Conservation (phyloP, 495 filamentous ascomycete species). For the Xylaria sp. region DNA sequence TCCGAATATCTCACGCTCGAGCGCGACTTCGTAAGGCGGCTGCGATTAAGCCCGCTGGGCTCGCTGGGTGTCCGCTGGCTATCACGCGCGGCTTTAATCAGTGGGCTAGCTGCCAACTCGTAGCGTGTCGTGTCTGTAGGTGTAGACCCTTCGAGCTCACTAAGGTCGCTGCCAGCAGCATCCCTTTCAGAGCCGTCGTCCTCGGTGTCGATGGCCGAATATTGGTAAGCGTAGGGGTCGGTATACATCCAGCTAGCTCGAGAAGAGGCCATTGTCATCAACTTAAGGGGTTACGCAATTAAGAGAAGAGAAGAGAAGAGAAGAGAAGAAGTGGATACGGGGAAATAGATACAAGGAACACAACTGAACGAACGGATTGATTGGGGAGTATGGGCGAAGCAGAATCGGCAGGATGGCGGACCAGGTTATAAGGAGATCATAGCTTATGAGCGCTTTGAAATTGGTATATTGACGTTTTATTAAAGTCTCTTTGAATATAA, state of each 20-base stretch:
- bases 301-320: too few species aligned
- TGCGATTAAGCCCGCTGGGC: background rate
- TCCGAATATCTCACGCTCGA: background rate
- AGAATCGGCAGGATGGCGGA: background rate
- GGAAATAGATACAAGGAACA: background rate
- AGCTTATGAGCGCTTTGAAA: background rate
- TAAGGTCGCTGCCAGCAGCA: slow-evolving; percentile 5
- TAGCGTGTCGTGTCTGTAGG: background rate
- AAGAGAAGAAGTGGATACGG: background rate
- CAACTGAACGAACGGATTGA: background rate
- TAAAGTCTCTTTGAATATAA: background rate
- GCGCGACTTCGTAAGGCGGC: background rate
- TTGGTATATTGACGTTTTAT: background rate
- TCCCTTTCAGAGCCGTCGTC: background rate
- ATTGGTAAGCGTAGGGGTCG: slow-evolving; percentile 26
- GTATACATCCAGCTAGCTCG: slow-evolving; percentile 13
- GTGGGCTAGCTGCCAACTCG: background rate
- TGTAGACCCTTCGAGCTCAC: background rate
- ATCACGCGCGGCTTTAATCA: background rate
- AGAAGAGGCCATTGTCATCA: slow-evolving; percentile 3
- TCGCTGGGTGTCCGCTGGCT: background rate
- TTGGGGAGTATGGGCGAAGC: background rate
- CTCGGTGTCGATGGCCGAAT: background rate
- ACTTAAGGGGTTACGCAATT: background rate
- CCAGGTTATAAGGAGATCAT: background rate